A percentile compares a stretch with the other conserved stretches of the same genome.
These are phyloP conservation scores for Kazachstania bromeliacearum DNA, from an alignment of 805 yeast genomes.

Conservation along the genomic window DNA sequence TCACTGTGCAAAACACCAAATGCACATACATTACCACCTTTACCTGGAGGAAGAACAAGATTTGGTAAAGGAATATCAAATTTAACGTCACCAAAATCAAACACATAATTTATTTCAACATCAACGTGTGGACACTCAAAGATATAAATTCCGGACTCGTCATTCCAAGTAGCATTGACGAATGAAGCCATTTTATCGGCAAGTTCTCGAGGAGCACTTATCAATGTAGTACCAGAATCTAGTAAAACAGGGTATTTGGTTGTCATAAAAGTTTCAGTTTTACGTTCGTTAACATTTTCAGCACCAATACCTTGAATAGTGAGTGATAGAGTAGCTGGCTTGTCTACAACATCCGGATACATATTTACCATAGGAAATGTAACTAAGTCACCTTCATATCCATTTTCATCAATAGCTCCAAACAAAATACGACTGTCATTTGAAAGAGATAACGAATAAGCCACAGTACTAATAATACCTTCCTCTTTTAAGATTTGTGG, in stretches of 20 bases:
- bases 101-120: constrained; percentile 20
- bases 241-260: constrained; percentile 33
- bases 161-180: constrained; percentile 31
- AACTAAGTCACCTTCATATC: constrained; percentile 40
- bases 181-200: constrained; percentile 25
- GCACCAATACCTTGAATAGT: constrained; percentile 36
- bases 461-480: constrained; percentile 41
- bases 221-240: constrained; percentile 52
- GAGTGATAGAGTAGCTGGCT: constrained; percentile 38
- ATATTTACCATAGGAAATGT: constrained; percentile 44
- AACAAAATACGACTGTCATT: constrained; percentile 44
- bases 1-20: constrained; percentile 33
- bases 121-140: constrained; percentile 32
- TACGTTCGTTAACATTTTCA: constrained; percentile 12
- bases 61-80: constrained; percentile 41
- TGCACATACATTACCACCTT: constrained; percentile 32
- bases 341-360: constrained; percentile 13
- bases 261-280: constrained; percentile 16
- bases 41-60: constrained; percentile 23
- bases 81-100: constrained; percentile 49
- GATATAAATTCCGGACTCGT: constrained; percentile 31
- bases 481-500: constrained; percentile 47
- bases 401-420: constrained; percentile 54
- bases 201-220: constrained; percentile 35
- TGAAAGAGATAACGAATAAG: constrained; percentile 49